Evolutionary conservation across 208 protist species (phyloP).

Genomic region (Blechomonas ayalai): DNA sequence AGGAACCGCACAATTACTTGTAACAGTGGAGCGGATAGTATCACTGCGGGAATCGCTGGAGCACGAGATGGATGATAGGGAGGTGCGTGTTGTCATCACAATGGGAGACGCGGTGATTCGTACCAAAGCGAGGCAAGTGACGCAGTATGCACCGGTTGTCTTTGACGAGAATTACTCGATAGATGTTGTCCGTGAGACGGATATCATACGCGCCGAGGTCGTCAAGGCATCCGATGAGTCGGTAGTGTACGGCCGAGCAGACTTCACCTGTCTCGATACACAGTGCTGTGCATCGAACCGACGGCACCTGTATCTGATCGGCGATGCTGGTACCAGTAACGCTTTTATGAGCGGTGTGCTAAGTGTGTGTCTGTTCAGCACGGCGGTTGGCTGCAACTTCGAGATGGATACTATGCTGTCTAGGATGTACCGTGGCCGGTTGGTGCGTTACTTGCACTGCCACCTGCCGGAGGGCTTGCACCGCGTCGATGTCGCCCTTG

Average conservation of each 20-base stretch:
- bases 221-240: slow-evolving; percentile 25
- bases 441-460: slow-evolving; percentile 54
- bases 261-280: slow-evolving; percentile 74
- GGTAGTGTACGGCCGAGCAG: slow-evolving; percentile 64
- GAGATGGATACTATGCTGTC: slow-evolving; percentile 38
- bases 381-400: slow-evolving; percentile 62
- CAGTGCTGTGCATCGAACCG: slow-evolving; percentile 50
- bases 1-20: slow-evolving; percentile 37
- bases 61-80: slow-evolving; percentile 29
- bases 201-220: slow-evolving; percentile 73
- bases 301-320: slow-evolving; percentile 56
- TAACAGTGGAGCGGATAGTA: slow-evolving; percentile 37
- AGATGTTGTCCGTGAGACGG: slow-evolving; percentile 75
- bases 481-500: slow-evolving; percentile 58
- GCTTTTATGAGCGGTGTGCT: slow-evolving; percentile 76
- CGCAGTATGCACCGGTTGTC: slow-evolving; percentile 30
- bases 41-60: slow-evolving; percentile 29
- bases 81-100: slow-evolving; percentile 52
- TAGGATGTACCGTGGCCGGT: slow-evolving; percentile 45
- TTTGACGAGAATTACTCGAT: slow-evolving; percentile 61
- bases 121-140: slow-evolving; percentile 31
- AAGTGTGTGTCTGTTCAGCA: slow-evolving; percentile 47
- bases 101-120: slow-evolving; percentile 47
- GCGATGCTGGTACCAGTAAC: slow-evolving; percentile 40
- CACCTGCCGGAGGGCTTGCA: slow-evolving; percentile 64